Conservation (phyloP, 2,329 filamentous ascomycete species). For the Calonectria leucothoes region DNA sequence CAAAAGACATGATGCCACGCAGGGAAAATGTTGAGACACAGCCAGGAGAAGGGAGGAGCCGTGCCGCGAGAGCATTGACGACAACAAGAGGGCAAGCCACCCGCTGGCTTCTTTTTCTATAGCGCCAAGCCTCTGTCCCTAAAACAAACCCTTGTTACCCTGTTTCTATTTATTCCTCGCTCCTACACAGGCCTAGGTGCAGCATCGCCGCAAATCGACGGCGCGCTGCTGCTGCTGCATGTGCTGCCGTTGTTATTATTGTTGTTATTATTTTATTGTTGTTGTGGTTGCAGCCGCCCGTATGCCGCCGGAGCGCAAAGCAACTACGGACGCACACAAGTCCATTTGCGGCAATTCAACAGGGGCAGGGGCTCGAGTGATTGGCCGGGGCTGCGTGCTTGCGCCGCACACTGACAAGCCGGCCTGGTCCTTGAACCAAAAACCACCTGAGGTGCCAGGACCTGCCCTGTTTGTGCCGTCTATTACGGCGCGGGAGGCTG, state of each 20-base stretch:
- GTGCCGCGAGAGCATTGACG: neutral
- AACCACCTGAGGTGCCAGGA: slow-evolving; percentile 12
- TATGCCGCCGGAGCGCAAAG: neutral
- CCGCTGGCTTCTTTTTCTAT: neutral
- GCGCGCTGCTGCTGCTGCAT: neutral
- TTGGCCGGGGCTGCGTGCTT: slow-evolving; percentile 15
- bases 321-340: neutral
- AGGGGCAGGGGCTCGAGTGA: slow-evolving; percentile 12
- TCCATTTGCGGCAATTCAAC: slow-evolving; percentile 22
- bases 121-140: neutral
- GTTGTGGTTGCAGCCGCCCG: neutral
- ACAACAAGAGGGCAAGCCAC: neutral
- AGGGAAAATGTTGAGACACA: slow-evolving; percentile 6
- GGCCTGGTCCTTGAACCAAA: neutral
- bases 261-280: neutral
- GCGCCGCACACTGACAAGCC: neutral
- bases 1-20: neutral
- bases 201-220: neutral
- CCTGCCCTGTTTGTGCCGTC: neutral
- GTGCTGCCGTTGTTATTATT: neutral
- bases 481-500: neutral
- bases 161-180: slow-evolving; percentile 1
- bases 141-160: slow-evolving; percentile 12
- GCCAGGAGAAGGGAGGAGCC: slow-evolving; percentile 8
- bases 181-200: neutral